These are phyloP conservation scores for Aspergillus terreus DNA, from an alignment of 2,329 filamentous ascomycete genomes.

Conservation along the genomic window DNA sequence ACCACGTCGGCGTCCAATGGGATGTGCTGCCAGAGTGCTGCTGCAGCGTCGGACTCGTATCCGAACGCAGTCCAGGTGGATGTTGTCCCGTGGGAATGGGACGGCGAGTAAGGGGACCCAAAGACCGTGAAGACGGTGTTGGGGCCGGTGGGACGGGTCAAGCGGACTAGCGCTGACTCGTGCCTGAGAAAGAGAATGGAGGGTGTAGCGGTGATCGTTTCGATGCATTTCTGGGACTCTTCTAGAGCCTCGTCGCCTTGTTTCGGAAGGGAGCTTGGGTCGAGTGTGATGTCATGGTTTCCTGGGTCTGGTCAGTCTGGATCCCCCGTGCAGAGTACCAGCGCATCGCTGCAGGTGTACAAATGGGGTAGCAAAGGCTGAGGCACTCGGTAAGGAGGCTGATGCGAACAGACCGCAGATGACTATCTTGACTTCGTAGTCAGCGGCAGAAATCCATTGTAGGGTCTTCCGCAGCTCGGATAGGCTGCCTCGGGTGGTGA, in stretches of 20 bases:
- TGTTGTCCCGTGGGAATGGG: constrained; percentile 10
- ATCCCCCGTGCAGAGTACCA: background rate
- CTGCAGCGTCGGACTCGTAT: constrained; percentile 44
- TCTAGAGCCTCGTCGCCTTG: constrained; percentile 40
- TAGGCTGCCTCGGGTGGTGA: constrained; percentile 54
- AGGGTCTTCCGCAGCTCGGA: constrained; percentile 50
- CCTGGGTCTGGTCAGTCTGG: constrained; percentile 33
- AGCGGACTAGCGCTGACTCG: constrained; percentile 40
- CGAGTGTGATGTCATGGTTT: constrained; percentile 57
- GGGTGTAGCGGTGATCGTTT: constrained; percentile 39
- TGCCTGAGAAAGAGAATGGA: constrained; percentile 53
- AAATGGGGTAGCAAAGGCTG: background rate
- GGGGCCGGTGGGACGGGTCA: constrained; percentile 45
- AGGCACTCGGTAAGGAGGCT: background rate
- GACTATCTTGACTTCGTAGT: constrained; percentile 55
- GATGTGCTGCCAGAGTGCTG: constrained; percentile 48
- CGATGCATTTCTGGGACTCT: constrained; percentile 42
- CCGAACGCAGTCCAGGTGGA: constrained; percentile 44
- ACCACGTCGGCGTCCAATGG: constrained; percentile 51
- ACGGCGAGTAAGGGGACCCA: constrained; percentile 54
- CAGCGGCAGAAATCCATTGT: constrained; percentile 50
- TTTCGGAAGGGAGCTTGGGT: constrained; percentile 39
- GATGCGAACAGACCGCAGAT: constrained; percentile 45
- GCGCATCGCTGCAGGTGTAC: background rate
- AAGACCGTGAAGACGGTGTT: constrained; percentile 53